Percentiles rank a stretch among this genome's conserved stretches.
Conservation (phyloP, 768 basidiomycete genomes). For the Mrakia blollopis region DNA sequence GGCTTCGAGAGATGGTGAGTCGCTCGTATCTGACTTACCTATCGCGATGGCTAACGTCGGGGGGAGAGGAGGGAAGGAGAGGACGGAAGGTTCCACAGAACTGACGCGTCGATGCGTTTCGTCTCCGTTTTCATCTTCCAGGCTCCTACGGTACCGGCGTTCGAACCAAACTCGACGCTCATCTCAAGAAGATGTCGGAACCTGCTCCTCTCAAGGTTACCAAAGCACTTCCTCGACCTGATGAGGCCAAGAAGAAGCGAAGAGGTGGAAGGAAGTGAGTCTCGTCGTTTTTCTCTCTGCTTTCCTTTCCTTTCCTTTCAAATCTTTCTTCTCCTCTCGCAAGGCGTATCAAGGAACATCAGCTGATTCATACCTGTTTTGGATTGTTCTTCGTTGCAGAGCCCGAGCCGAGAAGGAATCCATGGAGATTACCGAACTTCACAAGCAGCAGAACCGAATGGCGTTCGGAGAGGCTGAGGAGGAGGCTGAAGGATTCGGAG, state of each 20-base stretch:
- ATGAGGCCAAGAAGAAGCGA: conserved; percentile 86
- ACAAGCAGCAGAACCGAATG: conserved; percentile 96
- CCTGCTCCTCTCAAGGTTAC: conserved; percentile 89
- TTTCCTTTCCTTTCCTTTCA: not conserved
- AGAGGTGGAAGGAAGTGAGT: conserved; percentile 86
- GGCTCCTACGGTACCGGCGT: conserved; percentile 69
- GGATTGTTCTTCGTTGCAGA: conserved; percentile 46
- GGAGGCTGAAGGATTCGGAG: conserved; percentile 84
- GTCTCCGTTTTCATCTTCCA: conserved; percentile 31
- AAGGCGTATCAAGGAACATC: too few species aligned
- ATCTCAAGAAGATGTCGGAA: conserved; percentile 82
- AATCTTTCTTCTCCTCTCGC: not conserved
- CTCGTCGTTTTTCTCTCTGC: conserved; percentile 1
- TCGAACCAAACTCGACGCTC: conserved; percentile 84
- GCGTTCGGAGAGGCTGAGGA: conserved; percentile 91
- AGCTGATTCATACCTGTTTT: conserved; percentile 3
- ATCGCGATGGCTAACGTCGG: too few species aligned
- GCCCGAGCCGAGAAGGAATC: conserved; percentile 98
- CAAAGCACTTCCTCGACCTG: conserved; percentile 89
- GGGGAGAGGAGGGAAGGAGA: too few species aligned
- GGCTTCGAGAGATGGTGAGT: conserved; percentile 67
- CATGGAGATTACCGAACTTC: conserved; percentile 90
- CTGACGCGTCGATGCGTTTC: not conserved
- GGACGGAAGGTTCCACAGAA: too few species aligned
- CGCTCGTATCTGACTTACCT: not conserved